Base-by-base conservation (phyloP, 208 protist genomes). In the Leptomonas seymouri region DNA sequence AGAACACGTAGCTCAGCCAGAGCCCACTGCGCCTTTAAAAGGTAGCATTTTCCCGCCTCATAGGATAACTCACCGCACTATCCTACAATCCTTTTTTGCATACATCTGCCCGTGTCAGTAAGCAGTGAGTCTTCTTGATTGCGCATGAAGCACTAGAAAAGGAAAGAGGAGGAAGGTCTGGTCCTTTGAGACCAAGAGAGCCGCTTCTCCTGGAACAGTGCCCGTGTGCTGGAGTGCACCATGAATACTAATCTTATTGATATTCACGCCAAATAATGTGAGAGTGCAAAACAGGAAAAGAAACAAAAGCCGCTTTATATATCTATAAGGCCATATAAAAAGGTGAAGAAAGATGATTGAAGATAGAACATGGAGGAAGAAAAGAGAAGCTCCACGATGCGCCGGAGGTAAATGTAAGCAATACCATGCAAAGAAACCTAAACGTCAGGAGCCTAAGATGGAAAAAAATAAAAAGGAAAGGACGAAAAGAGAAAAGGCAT, bases 261-360 rank as follows among this genome's bases (percentile, higher is more conserved):
- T 16, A n/a, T 16, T n/a, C 44, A 16, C 44, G 44, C 44, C 44
- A 48, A 15, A 18, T 48, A 5, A 48, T 5, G 11, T 48, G 44
- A 5, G 44, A 48, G 44, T 48, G 44, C n/a, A n/a, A 57, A 56
- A 72, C 16, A 45, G 36, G 64, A 25, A 57, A 44, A 68, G 49
- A 70, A 61, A 48, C 11, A 16, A 48, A n/a, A 16, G 18, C 12
- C 20, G 7, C 3, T 48, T 15, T 48, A 6, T 48, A 18, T 48
- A 5, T 21, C 6, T 15, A 48, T 4, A 48, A 16, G 18, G 20
- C 11, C 44, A 48, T 16, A 18, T 48, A 5, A 48, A 5, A 16
- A 48, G 16, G 14, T 21, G 44, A 48, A 48, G 3, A 48, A 48
- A 48, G 18, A 48, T n/a, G 44, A 16, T 21, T n/a, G 44, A 15